Conservation (phyloP, 306 rosid genomes). For the Cucurbita argyrosperma region DNA sequence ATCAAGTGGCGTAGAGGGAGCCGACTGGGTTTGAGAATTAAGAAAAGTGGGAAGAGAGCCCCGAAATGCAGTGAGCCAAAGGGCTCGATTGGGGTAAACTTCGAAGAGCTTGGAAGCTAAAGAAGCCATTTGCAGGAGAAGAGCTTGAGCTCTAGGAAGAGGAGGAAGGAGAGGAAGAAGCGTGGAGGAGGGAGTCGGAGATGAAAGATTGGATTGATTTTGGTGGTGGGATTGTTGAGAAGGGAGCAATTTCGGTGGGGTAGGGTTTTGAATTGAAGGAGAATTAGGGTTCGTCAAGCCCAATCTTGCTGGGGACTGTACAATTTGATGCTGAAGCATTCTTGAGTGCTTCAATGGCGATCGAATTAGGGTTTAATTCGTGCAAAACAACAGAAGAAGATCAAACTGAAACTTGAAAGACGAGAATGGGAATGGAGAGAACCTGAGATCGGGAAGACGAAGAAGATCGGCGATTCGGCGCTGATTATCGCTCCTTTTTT, state of each 20-base stretch:
- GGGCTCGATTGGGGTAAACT: constrained; percentile 54
- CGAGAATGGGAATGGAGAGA: not conserved
- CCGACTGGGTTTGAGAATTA: constrained; percentile 36
- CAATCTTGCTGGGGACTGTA: constrained; percentile 75
- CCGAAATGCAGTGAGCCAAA: constrained; percentile 65
- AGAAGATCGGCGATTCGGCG: not conserved
- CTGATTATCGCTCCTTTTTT: not conserved
- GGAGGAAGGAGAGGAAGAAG: constrained; percentile 81
- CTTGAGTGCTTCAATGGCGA: not conserved
- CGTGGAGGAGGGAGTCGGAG: constrained; percentile 26
- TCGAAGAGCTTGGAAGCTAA: constrained; percentile 61
- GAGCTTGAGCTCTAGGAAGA: constrained; percentile 74
- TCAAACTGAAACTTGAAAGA: not conserved
- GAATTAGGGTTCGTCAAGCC: constrained; percentile 75
- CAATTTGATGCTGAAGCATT: constrained; percentile 72
- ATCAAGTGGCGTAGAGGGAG: constrained; percentile 19
- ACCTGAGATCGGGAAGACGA: not conserved
- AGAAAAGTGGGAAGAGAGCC: constrained; percentile 70
- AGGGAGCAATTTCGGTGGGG: constrained; percentile 59
- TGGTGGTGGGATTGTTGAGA: constrained; percentile 23
- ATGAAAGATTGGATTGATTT: constrained; percentile 8
- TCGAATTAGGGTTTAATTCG: not conserved
- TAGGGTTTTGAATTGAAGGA: constrained; percentile 54
- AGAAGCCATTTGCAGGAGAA: constrained; percentile 76
- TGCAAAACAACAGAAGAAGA: not conserved